Evolutionary conservation across 495 filamentous ascomycete genomes (phyloP).

Genomic region (Paragyromitra xinjiangensis): DNA sequence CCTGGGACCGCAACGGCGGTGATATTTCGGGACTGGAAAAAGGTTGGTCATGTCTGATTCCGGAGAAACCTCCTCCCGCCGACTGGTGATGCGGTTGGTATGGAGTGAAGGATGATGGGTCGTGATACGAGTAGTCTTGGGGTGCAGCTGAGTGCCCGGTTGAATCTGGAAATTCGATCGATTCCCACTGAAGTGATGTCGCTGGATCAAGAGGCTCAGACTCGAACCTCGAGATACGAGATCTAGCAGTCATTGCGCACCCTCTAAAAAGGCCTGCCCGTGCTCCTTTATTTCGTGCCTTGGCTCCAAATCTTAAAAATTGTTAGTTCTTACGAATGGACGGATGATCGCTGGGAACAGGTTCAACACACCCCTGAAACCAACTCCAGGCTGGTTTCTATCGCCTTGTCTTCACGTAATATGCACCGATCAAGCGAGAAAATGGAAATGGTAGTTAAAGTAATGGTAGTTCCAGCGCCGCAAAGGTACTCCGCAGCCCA

Average conservation of each 20-base stretch:
- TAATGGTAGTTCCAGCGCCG: constrained; percentile 6
- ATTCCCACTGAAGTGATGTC: constrained; percentile 32
- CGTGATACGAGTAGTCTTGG: constrained; percentile 19
- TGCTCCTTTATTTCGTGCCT: not conserved
- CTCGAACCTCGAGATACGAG: constrained; percentile 48
- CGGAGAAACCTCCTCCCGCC: constrained; percentile 8
- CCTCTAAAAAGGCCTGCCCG: not conserved
- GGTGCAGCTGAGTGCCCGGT: constrained; percentile 14
- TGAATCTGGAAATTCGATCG: constrained; percentile 33
- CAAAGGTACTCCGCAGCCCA: constrained; percentile 24
- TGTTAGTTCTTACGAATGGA: constrained; percentile 3
- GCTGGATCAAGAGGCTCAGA: constrained; percentile 40
- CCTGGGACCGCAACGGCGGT: constrained; percentile 29
- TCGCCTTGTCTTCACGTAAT: not conserved
- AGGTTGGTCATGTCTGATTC: constrained; percentile 23
- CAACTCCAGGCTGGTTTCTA: constrained; percentile 5
- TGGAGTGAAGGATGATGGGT: not conserved
- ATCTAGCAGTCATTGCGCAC: constrained; percentile 19
- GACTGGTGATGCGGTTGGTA: constrained; percentile 15
- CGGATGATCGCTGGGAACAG: not conserved
- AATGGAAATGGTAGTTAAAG: not conserved
- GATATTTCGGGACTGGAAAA: constrained; percentile 42
- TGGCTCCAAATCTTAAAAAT: not conserved
- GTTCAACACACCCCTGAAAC: constrained; percentile 5
- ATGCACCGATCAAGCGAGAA: not conserved